Evolutionary conservation across 768 basidiomycete genomes (phyloP).

Genomic region (Serpula lacrymans): DNA sequence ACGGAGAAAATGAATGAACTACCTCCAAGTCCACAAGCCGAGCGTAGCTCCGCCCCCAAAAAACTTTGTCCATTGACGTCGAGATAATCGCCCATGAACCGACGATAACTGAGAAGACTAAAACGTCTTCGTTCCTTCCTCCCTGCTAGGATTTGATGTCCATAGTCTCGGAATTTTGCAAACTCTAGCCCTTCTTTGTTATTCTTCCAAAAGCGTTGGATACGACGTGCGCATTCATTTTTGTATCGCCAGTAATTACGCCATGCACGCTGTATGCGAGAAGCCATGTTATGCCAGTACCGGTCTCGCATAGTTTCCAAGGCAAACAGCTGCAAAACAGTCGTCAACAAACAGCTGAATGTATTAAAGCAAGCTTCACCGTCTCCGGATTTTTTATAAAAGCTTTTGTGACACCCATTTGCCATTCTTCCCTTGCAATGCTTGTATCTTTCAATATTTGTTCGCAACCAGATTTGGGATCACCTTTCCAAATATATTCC

Average conservation of each 20-base stretch:
- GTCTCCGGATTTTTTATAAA: slow-evolving; percentile 99
- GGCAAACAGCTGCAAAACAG: slow-evolving; percentile 76
- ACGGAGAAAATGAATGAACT: slow-evolving; percentile 20
- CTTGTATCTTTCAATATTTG: slow-evolving; percentile 93
- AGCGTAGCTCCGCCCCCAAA: slow-evolving; percentile 71
- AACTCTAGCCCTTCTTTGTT: slow-evolving; percentile 94
- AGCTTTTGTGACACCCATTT: slow-evolving; percentile 98
- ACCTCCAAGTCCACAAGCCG: slow-evolving; percentile 74
- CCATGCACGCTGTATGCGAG: slow-evolving; percentile 93
- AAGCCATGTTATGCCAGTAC: slow-evolving; percentile 99
- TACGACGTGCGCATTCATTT: slow-evolving; percentile 90
- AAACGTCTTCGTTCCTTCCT: slow-evolving; percentile 93
- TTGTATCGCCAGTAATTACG: slow-evolving; percentile 95
- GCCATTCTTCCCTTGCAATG: slow-evolving; percentile 97
- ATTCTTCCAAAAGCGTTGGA: slow-evolving; percentile 98
- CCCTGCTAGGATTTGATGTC: slow-evolving; percentile 86
- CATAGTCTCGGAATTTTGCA: slow-evolving; percentile 88
- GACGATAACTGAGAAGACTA: slow-evolving; percentile 89
- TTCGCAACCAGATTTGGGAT: slow-evolving; percentile 87
- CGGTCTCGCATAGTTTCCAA: slow-evolving; percentile 98
- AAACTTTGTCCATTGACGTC: slow-evolving; percentile 80
- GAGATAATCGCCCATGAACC: slow-evolving; percentile 96
- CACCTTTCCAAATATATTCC: slow-evolving; percentile 96
- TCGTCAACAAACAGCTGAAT: neutral
- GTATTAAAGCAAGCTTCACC: slow-evolving; percentile 40